These are phyloP conservation scores for Colletotrichum australisinense DNA, from an alignment of 2,329 filamentous ascomycete species.

Conservation along the genomic window DNA sequence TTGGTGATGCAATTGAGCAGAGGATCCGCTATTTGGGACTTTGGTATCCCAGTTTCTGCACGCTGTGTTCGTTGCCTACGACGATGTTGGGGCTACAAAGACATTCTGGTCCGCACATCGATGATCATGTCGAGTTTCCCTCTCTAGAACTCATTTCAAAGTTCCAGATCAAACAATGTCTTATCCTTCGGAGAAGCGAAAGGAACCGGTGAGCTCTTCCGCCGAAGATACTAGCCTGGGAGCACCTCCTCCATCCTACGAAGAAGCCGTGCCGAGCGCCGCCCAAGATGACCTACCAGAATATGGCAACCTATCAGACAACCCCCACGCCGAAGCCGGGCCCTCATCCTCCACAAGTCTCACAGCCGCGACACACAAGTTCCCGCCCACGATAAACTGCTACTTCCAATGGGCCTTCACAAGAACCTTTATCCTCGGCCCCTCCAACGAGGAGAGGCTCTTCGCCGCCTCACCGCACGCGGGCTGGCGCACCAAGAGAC, in stretches of 20 bases:
- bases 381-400: conserved; percentile 38
- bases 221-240: background rate
- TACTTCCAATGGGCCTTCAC: conserved; percentile 36
- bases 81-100: background rate
- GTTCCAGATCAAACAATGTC: background rate
- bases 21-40: background rate
- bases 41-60: background rate
- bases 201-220: background rate
- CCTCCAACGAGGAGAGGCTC: conserved; percentile 35
- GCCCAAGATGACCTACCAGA: background rate
- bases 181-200: background rate
- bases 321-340: background rate
- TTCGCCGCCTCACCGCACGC: conserved; percentile 36
- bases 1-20: background rate
- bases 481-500: conserved; percentile 34
- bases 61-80: background rate
- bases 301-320: background rate
- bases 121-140: too few species aligned
- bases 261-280: background rate
- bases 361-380: conserved; percentile 11
- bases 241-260: background rate
- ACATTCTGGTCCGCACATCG: too few species aligned
- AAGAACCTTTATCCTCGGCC: conserved; percentile 37
- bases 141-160: background rate
- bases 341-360: background rate